Base-by-base conservation (phyloP, 2,329 filamentous ascomycete species). In the Tolypocladium tropicale region DNA sequence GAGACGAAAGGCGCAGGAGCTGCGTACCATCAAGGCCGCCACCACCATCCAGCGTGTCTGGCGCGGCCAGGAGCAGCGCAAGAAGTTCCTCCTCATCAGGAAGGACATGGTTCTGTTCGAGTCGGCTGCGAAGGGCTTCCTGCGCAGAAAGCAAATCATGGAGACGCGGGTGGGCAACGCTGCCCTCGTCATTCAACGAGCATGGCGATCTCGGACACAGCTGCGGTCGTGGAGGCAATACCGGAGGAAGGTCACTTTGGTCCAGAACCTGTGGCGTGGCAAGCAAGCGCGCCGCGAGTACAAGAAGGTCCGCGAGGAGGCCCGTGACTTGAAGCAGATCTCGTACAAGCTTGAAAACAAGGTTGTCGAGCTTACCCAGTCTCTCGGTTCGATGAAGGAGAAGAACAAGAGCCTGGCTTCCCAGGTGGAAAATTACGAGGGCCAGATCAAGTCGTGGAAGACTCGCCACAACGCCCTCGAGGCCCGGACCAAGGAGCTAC, bases 331-430 rank as follows among this genome's bases (percentile, higher is more conserved):
- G 71, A 97, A 97, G 80, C 93, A 97, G 74, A 99, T 99, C 64
- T 97, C 94, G 2, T 99, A 99, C 80, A 97, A 96, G 78, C 78
- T 99, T 65, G 94, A 99, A 73, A 97, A 99, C 81, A 99, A 99
- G 84, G 94, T 99, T 60, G 90, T 99, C 60, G 94, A 99, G 76
- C 82, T 99, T 67, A 99, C 94, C 1, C 94, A 99, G 72, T 90
- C 88, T 53, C 75, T 99, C 64, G 92, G 94, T 62, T 86, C 90
- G 11, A 88, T 96, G 81, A 96, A 95, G 77, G 83, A 86, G 60
- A 90, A 96, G 75, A 99, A 99, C 82, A 96, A 95, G 78, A 82
- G 83, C 57, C 80, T 99, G 59, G 79, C 88, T 64, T 86, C 83
- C 37, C 92, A 97, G 72, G 87, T 99, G 52, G 90, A 96, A 73